Evolutionary conservation across 805 yeast species (phyloP), one percentile per base, ranked within the genome.

Genomic region (Candida golubevii): DNA sequence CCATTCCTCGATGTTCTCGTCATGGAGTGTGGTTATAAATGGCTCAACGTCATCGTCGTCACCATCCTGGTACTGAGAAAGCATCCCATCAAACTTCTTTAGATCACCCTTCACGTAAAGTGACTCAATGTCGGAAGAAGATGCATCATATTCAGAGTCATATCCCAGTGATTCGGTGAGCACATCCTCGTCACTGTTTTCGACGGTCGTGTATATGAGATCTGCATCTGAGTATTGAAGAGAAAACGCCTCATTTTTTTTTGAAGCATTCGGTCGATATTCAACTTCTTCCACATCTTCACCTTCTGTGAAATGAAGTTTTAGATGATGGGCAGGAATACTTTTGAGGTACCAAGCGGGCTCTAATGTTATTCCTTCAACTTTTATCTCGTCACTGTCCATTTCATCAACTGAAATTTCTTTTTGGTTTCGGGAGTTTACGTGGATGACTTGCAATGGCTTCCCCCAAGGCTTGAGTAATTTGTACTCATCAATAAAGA

Each of bases 301-400:
- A 12, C n/a, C 26, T 7, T 13, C 13, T 14, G 12, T 36, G 31
- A 26, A 41, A 27, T 23, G 15, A 6, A 27, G 15, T 12, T 39
- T 33, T 6, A 39, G 11, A 14, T 39, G 38, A 14, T 33, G 33
- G 10, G 18, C 14, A 12, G 42, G 42, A 8, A 39, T 34, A 8
- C 28, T 10, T 28, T 33, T 33, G 13, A 14, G 29, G 15, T 39
- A 39, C 42, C 42, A 39, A 8, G 28, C 11, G 3, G 42, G 38
- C 32, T 29, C 32, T 3, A 29, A 29, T 6, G n/a, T 11, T 11
- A 4, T 6, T 4, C n/a, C 32, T 11, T 10, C 11, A 29, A 29
- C 32, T 4, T 29, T 29, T 29, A 11, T 12, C 32, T 29, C 32
- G 32, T 29, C 32, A 10, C 4, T 29, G 11, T 29, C 32, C 32